Percentiles rank a stretch among this genome's conserved stretches.
Evolutionary conservation across 306 rosid species (phyloP).

Genomic region (Trifolium repens): DNA sequence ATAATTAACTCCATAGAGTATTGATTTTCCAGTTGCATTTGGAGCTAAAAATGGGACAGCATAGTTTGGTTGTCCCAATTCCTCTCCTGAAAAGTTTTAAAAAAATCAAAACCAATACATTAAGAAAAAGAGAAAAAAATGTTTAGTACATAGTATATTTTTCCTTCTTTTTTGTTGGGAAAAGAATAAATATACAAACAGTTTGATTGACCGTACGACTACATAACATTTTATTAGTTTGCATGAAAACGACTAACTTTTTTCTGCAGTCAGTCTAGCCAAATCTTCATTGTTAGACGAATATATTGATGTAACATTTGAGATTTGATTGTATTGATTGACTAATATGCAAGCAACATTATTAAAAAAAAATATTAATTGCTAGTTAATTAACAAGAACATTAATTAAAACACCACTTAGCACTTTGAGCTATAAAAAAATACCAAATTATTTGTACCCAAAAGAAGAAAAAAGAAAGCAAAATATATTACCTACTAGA

Average conservation of each 20-base stretch:
- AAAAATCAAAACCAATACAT: not conserved
- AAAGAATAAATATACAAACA: not conserved
- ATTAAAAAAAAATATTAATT: too few relatives aligned
- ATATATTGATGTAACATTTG: not conserved
- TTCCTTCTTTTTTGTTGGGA: not conserved
- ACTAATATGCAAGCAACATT: not conserved
- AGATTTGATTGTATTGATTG: not conserved
- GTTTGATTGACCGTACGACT: not conserved
- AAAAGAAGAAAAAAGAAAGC: not conserved
- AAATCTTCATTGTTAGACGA: not conserved
- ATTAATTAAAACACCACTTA: too few relatives aligned
- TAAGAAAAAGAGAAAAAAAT: not conserved
- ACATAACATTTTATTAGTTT: not conserved
- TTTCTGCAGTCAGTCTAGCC: not conserved
- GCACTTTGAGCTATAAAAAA: too few relatives aligned
- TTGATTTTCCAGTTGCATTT: constrained; percentile 69
- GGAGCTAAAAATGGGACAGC: constrained; percentile 84
- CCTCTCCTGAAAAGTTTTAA: constrained; percentile 62
- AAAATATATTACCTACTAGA: constrained; percentile 67
- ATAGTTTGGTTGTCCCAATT: constrained; percentile 71
- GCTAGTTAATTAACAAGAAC: too few relatives aligned
- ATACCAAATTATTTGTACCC: too few relatives aligned
- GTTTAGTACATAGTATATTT: too few relatives aligned
- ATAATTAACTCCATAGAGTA: constrained; percentile 83
- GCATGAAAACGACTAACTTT: not conserved